A percentile compares a stretch with the other conserved stretches of the same genome.
Evolutionary conservation across 106 monocot genomes (phyloP).

Genomic region (Gastrodia elata): DNA sequence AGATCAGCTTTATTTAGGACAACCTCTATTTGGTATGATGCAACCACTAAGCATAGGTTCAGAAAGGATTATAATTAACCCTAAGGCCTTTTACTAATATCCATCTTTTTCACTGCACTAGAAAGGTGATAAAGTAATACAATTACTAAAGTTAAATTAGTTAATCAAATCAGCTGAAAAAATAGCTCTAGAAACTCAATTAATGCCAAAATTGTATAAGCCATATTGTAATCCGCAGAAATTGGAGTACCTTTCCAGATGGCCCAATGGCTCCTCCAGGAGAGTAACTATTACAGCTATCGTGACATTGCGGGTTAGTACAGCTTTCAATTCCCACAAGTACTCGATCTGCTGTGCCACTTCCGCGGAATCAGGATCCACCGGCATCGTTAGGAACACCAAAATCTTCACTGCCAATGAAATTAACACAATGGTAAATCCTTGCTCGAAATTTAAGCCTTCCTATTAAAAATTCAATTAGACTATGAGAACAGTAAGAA

Average conservation of each 20-base stretch:
- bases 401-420: constrained; percentile 73
- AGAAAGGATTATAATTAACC: neutral
- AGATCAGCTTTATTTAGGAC: neutral
- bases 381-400: constrained; percentile 91
- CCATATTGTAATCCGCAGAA: neutral
- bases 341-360: constrained; percentile 72
- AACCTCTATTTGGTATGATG: neutral
- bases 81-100: neutral
- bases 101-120: neutral
- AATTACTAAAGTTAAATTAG: neutral
- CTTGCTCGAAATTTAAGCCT: too few species aligned
- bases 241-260: constrained; percentile 53
- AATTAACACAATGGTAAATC: neutral
- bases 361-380: constrained; percentile 61
- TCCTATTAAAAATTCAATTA: neutral
- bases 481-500: neutral
- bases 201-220: neutral
- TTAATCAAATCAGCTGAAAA: neutral
- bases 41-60: neutral
- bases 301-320: constrained; percentile 40
- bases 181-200: neutral
- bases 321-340: constrained; percentile 81
- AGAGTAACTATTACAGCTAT: constrained; percentile 64
- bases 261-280: constrained; percentile 73
- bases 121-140: neutral